A percentile compares a stretch with the other conserved stretches of the same genome.
Evolutionary conservation across 306 rosid species (phyloP).

Genomic region (Senna tora): DNA sequence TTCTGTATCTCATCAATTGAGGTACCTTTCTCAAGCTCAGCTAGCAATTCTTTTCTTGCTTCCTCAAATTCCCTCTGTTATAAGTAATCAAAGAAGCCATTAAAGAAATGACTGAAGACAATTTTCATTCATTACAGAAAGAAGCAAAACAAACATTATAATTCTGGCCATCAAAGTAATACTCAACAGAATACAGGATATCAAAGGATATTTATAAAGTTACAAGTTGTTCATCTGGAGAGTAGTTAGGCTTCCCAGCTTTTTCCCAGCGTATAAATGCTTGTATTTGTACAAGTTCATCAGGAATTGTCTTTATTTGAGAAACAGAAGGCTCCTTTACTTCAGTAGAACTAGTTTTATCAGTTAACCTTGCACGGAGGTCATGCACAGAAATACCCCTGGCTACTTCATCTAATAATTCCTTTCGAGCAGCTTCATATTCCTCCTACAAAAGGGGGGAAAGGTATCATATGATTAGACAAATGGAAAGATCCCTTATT

Average conservation of each 20-base stretch:
- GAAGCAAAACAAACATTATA: slow-evolving; percentile 31
- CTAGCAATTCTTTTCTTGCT: slow-evolving; percentile 71
- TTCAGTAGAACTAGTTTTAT: slow-evolving; percentile 49
- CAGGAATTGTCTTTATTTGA: slow-evolving; percentile 59
- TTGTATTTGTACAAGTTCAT: slow-evolving; percentile 80
- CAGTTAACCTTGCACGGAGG: slow-evolving; percentile 68
- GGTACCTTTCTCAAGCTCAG: slow-evolving; percentile 69
- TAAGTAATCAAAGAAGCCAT: slow-evolving; percentile 25
- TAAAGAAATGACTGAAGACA: slow-evolving; percentile 22
- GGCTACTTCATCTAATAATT: slow-evolving; percentile 76
- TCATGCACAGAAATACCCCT: slow-evolving; percentile 84
- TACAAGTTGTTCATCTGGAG: slow-evolving; percentile 74
- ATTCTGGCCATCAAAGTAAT: slow-evolving; percentile 28
- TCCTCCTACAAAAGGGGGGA: slow-evolving; percentile 59
- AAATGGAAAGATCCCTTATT: slow-evolving; percentile 25
- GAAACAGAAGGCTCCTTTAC: slow-evolving; percentile 52
- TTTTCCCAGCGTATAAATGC: slow-evolving; percentile 88
- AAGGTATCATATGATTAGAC: slow-evolving; percentile 18
- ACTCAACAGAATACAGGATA: slow-evolving; percentile 26
- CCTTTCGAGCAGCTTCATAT: slow-evolving; percentile 91
- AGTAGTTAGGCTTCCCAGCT: slow-evolving; percentile 83
- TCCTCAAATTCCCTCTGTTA: slow-evolving; percentile 75
- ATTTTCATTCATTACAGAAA: slow-evolving; percentile 25
- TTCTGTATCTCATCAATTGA: slow-evolving; percentile 70
- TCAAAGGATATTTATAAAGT: slow-evolving; percentile 35